Conservation (phyloP, 2,329 filamentous ascomycete genomes). For the Cytospora piceicola region DNA sequence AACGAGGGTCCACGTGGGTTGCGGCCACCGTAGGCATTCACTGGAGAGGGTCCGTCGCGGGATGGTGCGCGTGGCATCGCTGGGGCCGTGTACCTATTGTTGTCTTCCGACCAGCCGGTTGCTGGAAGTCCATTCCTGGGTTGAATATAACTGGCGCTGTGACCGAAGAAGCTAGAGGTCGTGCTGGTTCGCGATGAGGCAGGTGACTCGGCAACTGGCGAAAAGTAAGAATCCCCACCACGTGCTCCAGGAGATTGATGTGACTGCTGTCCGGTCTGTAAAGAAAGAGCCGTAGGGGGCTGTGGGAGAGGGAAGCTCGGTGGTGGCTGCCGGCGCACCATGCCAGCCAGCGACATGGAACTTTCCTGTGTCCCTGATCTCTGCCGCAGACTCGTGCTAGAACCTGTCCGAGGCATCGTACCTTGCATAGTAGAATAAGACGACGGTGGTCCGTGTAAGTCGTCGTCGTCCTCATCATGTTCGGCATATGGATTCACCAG, state of each 20-base stretch:
- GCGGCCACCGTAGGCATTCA: constrained; percentile 66
- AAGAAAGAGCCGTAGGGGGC: constrained; percentile 62
- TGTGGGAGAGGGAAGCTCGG: constrained; percentile 70
- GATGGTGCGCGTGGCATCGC: constrained; percentile 82
- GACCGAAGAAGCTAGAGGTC: constrained; percentile 71
- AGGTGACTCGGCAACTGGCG: constrained; percentile 79
- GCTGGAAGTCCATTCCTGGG: constrained; percentile 74
- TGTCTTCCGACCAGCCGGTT: constrained; percentile 71
- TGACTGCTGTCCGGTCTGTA: constrained; percentile 61
- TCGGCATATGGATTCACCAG: constrained; percentile 83
- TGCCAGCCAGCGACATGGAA: constrained; percentile 59
- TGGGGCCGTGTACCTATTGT: constrained; percentile 85
- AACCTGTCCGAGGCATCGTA: constrained; percentile 67
- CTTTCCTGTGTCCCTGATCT: constrained; percentile 78
- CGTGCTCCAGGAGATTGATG: constrained; percentile 64
- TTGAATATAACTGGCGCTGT: constrained; percentile 63
- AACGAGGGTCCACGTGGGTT: constrained; percentile 78
- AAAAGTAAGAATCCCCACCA: constrained; percentile 88
- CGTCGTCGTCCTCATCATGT: constrained; percentile 66
- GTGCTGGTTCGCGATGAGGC: constrained; percentile 76
- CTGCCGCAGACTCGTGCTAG: constrained; percentile 74
- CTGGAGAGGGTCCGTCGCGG: constrained; percentile 69
- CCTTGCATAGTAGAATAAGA: constrained; percentile 40
- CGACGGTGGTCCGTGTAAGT: constrained; percentile 37
- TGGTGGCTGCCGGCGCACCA: constrained; percentile 61